Conservation (phyloP, 1,139 yeast species). For the Kodamaea derodonti region DNA sequence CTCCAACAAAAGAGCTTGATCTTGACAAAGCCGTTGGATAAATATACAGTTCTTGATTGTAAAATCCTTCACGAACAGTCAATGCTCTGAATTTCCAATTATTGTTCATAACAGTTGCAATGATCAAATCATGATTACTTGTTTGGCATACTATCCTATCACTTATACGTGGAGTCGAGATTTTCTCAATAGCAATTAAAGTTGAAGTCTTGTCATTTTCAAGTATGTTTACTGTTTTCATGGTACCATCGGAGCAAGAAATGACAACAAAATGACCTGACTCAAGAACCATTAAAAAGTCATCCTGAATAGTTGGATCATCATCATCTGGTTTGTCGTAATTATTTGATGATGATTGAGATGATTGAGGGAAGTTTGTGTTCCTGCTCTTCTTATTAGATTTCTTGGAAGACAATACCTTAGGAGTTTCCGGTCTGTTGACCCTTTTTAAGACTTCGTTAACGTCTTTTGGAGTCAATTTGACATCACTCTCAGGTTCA, state of each 20-base stretch:
- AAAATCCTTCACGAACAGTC: slow-evolving; percentile 42
- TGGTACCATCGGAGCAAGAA: slow-evolving; percentile 45
- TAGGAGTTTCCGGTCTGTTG: neutral
- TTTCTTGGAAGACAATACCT: neutral
- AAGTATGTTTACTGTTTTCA: slow-evolving; percentile 24
- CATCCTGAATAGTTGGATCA: slow-evolving; percentile 17
- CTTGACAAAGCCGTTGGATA: slow-evolving; percentile 31
- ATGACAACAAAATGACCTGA: slow-evolving; percentile 47
- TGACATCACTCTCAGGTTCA: neutral
- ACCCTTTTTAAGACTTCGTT: neutral
- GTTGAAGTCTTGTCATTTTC: slow-evolving; percentile 18
- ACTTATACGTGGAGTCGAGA: slow-evolving; percentile 69
- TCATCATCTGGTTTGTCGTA: slow-evolving; percentile 7
- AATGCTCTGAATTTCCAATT: slow-evolving; percentile 60
- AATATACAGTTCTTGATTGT: slow-evolving; percentile 36
- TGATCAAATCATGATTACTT: slow-evolving; percentile 48
- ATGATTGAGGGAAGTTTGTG: neutral
- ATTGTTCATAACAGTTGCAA: slow-evolving; percentile 63
- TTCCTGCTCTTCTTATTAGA: neutral
- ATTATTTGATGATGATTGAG: neutral
- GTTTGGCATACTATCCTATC: slow-evolving; percentile 65
- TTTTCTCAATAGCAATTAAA: slow-evolving; percentile 48
- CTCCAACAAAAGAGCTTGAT: slow-evolving; percentile 11
- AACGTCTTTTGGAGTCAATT: too few species aligned
- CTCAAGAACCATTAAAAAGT: slow-evolving; percentile 32